phyloP scores from a whole-genome alignment of 345 rosid species.

The Lepidium sativum region DNA sequence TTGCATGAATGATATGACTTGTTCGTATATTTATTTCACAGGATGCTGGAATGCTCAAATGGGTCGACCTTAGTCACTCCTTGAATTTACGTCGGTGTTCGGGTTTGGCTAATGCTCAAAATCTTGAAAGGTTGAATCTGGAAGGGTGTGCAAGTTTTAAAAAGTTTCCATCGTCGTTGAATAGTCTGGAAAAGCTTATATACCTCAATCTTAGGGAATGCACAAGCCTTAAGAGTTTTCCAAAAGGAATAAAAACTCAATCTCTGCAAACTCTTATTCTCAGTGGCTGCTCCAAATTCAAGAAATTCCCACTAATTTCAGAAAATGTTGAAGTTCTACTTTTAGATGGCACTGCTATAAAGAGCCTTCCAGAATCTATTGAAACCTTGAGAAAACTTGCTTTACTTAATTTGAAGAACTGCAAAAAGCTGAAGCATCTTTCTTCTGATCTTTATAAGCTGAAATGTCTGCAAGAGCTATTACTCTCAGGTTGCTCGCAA shows the following conservation, averaged over 20 bases:
- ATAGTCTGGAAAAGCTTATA: constrained; percentile 20
- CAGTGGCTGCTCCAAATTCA: constrained; percentile 26
- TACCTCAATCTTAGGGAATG: constrained; percentile 21
- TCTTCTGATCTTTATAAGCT: constrained; percentile 21
- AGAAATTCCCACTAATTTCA: constrained; percentile 19
- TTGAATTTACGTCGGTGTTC: neutral
- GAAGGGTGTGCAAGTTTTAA: constrained; percentile 24
- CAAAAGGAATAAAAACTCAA: neutral
- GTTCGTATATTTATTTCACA: neutral
- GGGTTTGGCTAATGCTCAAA: constrained; percentile 22
- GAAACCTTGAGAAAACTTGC: constrained; percentile 6
- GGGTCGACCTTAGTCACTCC: constrained; percentile 21
- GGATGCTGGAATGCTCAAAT: constrained; percentile 25
- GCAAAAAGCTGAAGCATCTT: constrained; percentile 16
- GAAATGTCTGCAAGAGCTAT: constrained; percentile 16
- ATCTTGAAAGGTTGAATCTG: constrained; percentile 23
- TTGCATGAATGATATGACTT: neutral
- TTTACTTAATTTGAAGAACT: constrained; percentile 13
- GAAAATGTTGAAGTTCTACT: constrained; percentile 15
- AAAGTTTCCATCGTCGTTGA: constrained; percentile 16
- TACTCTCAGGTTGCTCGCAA: constrained; percentile 22
- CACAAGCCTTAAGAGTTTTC: constrained; percentile 17
- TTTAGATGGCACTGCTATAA: constrained; percentile 25
- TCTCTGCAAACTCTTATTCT: constrained; percentile 23
- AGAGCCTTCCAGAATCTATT: constrained; percentile 22